A percentile compares a stretch with the other conserved stretches of the same genome.
Evolutionary conservation across 2,329 filamentous ascomycete genomes (phyloP).

Genomic region (Bertia moriformis): DNA sequence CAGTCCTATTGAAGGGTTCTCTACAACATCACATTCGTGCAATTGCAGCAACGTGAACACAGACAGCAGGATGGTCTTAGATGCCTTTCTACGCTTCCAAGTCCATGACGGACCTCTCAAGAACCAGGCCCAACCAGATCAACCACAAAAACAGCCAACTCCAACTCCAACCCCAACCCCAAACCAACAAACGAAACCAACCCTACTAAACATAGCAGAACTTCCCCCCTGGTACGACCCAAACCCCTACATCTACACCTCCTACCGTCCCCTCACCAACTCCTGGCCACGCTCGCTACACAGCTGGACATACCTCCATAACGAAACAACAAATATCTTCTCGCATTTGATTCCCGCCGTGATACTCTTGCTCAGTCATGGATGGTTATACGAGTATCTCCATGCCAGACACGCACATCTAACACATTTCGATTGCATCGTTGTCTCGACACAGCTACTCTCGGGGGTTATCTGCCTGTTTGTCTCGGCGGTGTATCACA

Average conservation of each 20-base stretch:
- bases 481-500: constrained; percentile 21
- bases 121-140: background rate
- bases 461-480: constrained; percentile 19
- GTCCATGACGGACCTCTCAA: no score
- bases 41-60: no score
- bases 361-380: constrained; percentile 15
- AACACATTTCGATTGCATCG: constrained; percentile 14
- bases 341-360: constrained; percentile 27
- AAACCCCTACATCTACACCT: constrained; percentile 22
- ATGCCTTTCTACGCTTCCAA: background rate
- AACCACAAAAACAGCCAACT: background rate
- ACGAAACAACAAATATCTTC: constrained; percentile 26
- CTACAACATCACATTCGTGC: no score
- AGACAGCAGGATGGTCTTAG: background rate
- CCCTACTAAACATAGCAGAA: background rate
- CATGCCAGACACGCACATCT: constrained; percentile 4
- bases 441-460: constrained; percentile 22
- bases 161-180: background rate
- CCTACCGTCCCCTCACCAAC: constrained; percentile 24
- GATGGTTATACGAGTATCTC: constrained; percentile 8
- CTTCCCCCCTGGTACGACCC: constrained; percentile 25
- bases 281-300: constrained; percentile 18
- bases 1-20: no score
- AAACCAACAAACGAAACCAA: background rate
- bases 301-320: constrained; percentile 25